Conservation (phyloP, 257 asterid genomes). For the Avicennia marina region DNA sequence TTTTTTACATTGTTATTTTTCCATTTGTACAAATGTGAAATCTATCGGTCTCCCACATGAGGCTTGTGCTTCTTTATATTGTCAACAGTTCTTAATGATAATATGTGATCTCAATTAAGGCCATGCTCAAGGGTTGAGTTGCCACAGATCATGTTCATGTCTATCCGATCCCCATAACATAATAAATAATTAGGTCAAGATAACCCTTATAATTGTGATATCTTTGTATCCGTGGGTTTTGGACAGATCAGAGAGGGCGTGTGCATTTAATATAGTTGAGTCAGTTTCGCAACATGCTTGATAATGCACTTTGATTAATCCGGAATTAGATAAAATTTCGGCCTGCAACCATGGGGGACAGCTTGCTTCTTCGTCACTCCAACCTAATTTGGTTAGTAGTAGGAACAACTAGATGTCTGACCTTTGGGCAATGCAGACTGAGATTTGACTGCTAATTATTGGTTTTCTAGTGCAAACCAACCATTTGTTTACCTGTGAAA, state of each 20-base stretch:
- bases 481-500: too few species aligned
- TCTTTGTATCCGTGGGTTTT: not conserved
- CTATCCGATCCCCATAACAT: not conserved
- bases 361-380: slow-evolving; percentile 26
- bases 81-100: too few species aligned
- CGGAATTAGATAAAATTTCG: not conserved
- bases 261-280: slow-evolving; percentile 10
- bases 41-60: too few species aligned
- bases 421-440: slow-evolving; percentile 9
- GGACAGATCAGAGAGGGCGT: not conserved
- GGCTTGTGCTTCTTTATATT: too few species aligned
- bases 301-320: not conserved
- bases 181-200: not conserved
- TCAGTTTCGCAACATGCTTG: slow-evolving; percentile 28
- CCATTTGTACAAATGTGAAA: too few species aligned
- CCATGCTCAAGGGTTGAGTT: too few species aligned
- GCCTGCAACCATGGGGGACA: slow-evolving; percentile 4
- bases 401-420: slow-evolving; percentile 23
- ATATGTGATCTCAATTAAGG: too few species aligned
- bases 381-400: slow-evolving; percentile 23
- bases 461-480: too few species aligned
- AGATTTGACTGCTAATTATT: not conserved
- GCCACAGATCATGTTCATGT: too few species aligned
- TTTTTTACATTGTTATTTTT: too few species aligned
- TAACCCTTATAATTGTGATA: not conserved